Evolutionary conservation across 208 protist genomes (phyloP), one percentile per base, ranked within the genome.

Genomic region (Trypanosoma boissoni): DNA sequence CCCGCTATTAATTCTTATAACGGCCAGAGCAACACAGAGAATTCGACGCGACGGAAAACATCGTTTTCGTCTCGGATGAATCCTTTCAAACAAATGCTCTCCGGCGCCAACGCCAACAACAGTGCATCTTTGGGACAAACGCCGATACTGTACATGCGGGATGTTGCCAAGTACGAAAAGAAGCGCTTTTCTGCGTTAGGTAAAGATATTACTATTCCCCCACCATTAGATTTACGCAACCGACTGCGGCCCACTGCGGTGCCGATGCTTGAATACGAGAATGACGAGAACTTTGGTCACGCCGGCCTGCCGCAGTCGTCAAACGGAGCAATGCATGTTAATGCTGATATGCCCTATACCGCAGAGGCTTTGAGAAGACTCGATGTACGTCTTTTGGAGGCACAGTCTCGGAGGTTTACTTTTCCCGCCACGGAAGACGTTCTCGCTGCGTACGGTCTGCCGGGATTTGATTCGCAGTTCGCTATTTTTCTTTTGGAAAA

Each of bases 401-500:
- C n/a, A n/a, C 24, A 43, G 24, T 12, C 48, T 7, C 0, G 46
- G 24, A 34, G 52, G 14, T 44, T 56, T 18, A 46, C 32, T 0
- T 12, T 65, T 28, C 20, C 44, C 23, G 16, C 23, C 18, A 41
- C 39, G 10, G 32, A 65, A n/a, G 59, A 65, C 26, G 7, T 65
- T 27, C 46, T 65, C 1, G 8, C 21, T 0, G 18, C 21, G 14
- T 46, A 56, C n/a, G 32, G 21, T 26, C 10, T 58, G 7, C 46
- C 49, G 21, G 59, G 31, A 18, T 65, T 65, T 50, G 59, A 65
- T 23, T 8, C 48, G 1, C 59, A 65, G 31, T 65, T 29, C 31
- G 59, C 59, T 0, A 6, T 64, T 29, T 72, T 66, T 39, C 20
- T 63, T 3, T 31, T 42, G 14, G 16, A 72, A 29, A 31, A 29